These are phyloP conservation scores for Crithidia acanthocephali DNA, from an alignment of 208 protist genomes.

Conservation along the genomic window DNA sequence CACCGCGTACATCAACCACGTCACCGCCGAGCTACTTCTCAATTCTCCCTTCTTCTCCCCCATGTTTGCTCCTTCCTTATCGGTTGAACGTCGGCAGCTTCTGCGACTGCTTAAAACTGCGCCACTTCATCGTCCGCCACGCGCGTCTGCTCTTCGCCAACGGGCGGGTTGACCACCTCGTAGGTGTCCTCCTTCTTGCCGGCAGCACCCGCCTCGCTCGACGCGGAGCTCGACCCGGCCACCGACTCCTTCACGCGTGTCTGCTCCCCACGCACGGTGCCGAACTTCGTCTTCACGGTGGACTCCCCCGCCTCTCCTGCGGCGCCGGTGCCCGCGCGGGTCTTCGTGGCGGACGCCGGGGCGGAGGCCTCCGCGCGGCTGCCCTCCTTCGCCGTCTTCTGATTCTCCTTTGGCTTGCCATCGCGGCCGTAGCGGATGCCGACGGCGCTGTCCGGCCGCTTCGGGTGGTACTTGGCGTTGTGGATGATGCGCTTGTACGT, in stretches of 20 bases:
- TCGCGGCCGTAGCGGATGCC: constrained; percentile 66
- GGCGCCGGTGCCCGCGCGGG: constrained; percentile 1
- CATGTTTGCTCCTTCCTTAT: neutral
- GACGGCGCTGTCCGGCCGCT: constrained; percentile 52
- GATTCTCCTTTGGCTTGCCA: constrained; percentile 43
- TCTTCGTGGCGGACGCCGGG: constrained; percentile 11
- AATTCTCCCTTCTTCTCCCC: neutral
- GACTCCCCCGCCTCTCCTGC: constrained; percentile 5
- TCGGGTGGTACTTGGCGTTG: constrained; percentile 71
- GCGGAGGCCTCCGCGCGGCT: constrained; percentile 18
- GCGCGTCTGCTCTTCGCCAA: constrained; percentile 53
- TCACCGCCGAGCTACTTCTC: too few species aligned
- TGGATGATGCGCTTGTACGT: constrained; percentile 74
- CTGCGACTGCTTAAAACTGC: constrained; percentile 22
- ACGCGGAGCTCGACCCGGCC: constrained; percentile 15
- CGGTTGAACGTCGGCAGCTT: too few species aligned
- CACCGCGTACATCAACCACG: too few species aligned
- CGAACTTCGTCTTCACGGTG: constrained; percentile 61
- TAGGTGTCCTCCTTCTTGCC: constrained; percentile 8
- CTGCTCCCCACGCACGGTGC: constrained; percentile 60
- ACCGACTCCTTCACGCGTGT: constrained; percentile 41
- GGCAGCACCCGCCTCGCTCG: constrained; percentile 14
- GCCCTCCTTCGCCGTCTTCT: constrained; percentile 25
- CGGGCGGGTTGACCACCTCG: constrained; percentile 25
- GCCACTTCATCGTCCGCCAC: constrained; percentile 52